phyloP scores from a whole-genome alignment of 148 eudicot genomes.

The Euryodendron excelsum region DNA sequence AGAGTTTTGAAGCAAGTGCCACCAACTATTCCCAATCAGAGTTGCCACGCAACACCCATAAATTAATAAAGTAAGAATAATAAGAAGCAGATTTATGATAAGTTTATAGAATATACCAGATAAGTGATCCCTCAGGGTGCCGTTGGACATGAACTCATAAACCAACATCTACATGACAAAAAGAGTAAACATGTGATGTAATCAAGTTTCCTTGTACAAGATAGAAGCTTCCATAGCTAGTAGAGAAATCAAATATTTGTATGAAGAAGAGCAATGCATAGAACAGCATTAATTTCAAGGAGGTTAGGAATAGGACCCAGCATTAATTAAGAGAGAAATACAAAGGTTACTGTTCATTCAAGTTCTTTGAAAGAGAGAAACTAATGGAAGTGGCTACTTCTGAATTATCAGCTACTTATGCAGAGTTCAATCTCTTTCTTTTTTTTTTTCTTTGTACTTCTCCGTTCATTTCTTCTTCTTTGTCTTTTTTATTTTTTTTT shows the following conservation, averaged over 20 bases:
- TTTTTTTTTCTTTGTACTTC: no score
- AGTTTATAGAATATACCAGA: not conserved
- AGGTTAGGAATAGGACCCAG: not conserved
- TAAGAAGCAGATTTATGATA: not conserved
- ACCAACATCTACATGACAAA: not conserved
- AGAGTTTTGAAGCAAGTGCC: no score
- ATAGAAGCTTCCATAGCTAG: not conserved
- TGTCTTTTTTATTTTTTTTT: not conserved
- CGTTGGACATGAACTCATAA: constrained; percentile 2
- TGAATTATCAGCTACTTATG: not conserved
- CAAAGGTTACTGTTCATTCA: not conserved
- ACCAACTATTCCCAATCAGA: not conserved
- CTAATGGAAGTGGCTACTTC: not conserved
- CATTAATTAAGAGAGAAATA: not conserved
- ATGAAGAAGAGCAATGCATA: not conserved
- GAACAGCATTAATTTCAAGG: not conserved
- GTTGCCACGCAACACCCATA: not conserved
- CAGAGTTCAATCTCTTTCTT: no score
- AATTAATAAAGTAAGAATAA: not conserved
- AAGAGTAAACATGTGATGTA: not conserved
- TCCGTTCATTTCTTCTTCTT: no score
- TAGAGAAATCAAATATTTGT: not conserved
- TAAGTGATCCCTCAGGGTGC: constrained; percentile 1
- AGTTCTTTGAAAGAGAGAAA: not conserved
- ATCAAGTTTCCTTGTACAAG: not conserved